Percentiles rank a stretch among this genome's conserved stretches.
phyloP scores from a whole-genome alignment of 2,329 filamentous ascomycete genomes.

The Celoporthe dispersa region DNA sequence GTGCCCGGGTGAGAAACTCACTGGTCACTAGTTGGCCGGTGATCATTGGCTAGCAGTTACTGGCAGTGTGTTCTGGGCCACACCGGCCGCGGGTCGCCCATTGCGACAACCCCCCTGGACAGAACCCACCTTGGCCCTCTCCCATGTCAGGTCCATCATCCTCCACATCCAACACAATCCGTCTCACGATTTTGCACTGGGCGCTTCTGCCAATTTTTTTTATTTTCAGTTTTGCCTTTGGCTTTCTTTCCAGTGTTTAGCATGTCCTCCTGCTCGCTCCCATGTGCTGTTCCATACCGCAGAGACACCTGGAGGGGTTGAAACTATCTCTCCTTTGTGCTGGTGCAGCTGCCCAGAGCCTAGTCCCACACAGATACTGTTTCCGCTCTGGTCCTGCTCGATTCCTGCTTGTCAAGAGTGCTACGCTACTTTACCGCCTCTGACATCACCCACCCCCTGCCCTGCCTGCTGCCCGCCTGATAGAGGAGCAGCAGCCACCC shows the following conservation, averaged over 20 bases:
- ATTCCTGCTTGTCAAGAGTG: neutral
- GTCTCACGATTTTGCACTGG: neutral
- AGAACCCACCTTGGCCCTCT: neutral
- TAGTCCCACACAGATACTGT: neutral
- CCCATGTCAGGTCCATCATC: neutral
- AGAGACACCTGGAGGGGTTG: neutral
- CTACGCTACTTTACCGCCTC: conserved; percentile 3
- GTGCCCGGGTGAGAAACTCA: neutral
- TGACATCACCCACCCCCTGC: neutral
- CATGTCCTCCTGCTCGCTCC: neutral
- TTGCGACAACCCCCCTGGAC: neutral
- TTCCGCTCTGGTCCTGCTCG: neutral
- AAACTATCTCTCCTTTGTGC: neutral
- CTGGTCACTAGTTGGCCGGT: neutral
- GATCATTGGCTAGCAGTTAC: neutral
- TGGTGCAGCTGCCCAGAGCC: no score
- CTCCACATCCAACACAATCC: neutral
- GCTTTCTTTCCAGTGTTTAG: neutral
- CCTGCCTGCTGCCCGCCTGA: neutral
- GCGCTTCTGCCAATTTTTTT: no score
- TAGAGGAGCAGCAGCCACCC: neutral
- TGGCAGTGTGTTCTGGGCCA: neutral
- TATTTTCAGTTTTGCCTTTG: no score
- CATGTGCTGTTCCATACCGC: no score
- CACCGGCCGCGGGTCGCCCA: neutral